Evolutionary conservation across 441 rosid species (phyloP), one percentile per base, ranked within the genome.

Genomic region (Erysimum pusillum): DNA sequence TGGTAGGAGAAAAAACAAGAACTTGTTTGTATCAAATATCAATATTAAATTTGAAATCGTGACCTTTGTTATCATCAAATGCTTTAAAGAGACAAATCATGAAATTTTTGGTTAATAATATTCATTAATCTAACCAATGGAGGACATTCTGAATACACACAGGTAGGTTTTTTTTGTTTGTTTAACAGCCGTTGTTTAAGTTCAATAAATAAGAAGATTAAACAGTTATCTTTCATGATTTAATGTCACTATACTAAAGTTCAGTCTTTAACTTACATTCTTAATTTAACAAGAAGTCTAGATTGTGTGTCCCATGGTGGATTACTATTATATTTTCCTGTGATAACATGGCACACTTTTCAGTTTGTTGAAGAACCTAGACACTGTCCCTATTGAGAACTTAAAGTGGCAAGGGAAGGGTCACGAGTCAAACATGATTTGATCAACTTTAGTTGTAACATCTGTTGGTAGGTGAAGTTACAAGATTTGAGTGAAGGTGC

Each of bases 361-460:
- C 31, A 31, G 1, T 39, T 14, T 25, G 22, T 44, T 28, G 8
- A 15, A 63, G 25, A 63, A 13, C 20, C 18, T 13, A 38, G 15
- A 60, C 15, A 39, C 48, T 5, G 31, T 4, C 6, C 17, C 28
- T 61, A 48, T n/a, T 36, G 20, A 49, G 32, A 49, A 67, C 13
- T 18, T 14, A 25, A 68, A 9, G 22, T 39, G 9, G 4, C 10
- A 31, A 56, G 38, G 67, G 14, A 67, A 66, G 59, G 59, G 7
- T 34, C 20, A 49, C 20, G 35, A 51, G 61, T 54, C 38, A 53
- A 39, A 6, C 20, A 39, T 54, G 74, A 57, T 57, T 42, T 59
- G 25, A 48, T 7, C 46, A 20, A 69, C 31, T 41, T 45, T 48
- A 14, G 22, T 2, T 18, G 17, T 12, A 34, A 9, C 20, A 45